phyloP scores from a whole-genome alignment of 495 filamentous ascomycete genomes.

The Rhizodiscina lignyota region DNA sequence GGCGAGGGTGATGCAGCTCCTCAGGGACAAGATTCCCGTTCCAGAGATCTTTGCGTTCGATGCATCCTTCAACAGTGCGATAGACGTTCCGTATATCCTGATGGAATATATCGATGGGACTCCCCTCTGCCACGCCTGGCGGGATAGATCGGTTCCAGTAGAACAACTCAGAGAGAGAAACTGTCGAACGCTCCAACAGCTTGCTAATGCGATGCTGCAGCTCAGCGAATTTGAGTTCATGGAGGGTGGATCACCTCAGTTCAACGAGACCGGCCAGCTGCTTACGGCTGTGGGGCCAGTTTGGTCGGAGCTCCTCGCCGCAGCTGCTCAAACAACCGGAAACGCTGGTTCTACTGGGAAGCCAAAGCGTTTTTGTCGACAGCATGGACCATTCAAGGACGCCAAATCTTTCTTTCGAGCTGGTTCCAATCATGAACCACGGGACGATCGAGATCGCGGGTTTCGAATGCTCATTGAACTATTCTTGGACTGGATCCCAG shows the following conservation, averaged over 20 bases:
- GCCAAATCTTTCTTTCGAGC: background rate
- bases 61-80: slow-evolving; percentile 7
- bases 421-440: slow-evolving; percentile 1
- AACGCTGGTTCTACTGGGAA: slow-evolving; percentile 9
- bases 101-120: slow-evolving; percentile 16
- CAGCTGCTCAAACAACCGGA: slow-evolving; percentile 7
- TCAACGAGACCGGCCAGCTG: slow-evolving; percentile 7
- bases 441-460: slow-evolving; percentile 6
- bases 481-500: slow-evolving; percentile 11
- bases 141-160: slow-evolving; percentile 5
- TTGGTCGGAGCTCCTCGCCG: too few relatives aligned
- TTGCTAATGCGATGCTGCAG: slow-evolving; percentile 20
- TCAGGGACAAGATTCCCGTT: slow-evolving; percentile 11
- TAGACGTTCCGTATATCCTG: slow-evolving; percentile 15
- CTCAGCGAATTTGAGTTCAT: slow-evolving; percentile 17
- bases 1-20: background rate
- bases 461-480: slow-evolving; percentile 10
- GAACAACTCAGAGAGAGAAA: slow-evolving; percentile 1
- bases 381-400: background rate
- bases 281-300: slow-evolving; percentile 6
- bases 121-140: slow-evolving; percentile 17
- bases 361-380: background rate
- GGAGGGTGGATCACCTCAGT: slow-evolving; percentile 6
- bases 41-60: slow-evolving; percentile 16
- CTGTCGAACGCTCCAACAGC: slow-evolving; percentile 6